These are phyloP conservation scores for Colletotrichum tamarilloi DNA, from an alignment of 2,329 filamentous ascomycete genomes.

Conservation along the genomic window DNA sequence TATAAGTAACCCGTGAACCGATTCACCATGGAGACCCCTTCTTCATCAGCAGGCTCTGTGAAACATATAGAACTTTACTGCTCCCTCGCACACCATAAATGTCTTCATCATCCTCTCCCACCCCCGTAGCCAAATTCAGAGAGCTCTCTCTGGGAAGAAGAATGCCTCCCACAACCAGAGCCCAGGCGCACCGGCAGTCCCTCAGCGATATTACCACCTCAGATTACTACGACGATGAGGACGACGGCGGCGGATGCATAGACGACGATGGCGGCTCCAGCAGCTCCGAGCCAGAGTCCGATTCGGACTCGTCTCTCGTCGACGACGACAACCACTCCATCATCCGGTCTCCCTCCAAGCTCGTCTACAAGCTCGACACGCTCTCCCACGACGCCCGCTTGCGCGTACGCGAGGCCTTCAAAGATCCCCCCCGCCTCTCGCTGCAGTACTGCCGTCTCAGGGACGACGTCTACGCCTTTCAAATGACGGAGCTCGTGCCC, in stretches of 20 bases:
- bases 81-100: conserved; percentile 12
- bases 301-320: conserved; percentile 45
- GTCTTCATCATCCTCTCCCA: conserved; percentile 45
- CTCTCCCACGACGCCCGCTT: conserved; percentile 51
- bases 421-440: conserved; percentile 59
- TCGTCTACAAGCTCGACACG: conserved; percentile 53
- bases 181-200: conserved; percentile 43
- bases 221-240: conserved; percentile 39
- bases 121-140: conserved; percentile 49
- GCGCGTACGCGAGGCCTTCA: conserved; percentile 57
- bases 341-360: conserved; percentile 51
- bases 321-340: conserved; percentile 43
- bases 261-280: too few species aligned
- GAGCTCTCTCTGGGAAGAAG: conserved; percentile 52
- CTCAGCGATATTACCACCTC: conserved; percentile 37
- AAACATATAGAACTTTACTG: conserved; percentile 25
- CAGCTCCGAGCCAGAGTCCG: conserved; percentile 22
- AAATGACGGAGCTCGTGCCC: conserved; percentile 65
- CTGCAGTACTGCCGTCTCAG: conserved; percentile 62
- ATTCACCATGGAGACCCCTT: conserved; percentile 27
- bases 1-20: conserved; percentile 29
- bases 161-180: conserved; percentile 50
- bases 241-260: background rate
- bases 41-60: background rate
- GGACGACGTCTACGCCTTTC: conserved; percentile 63